Evolutionary conservation across 2,329 filamentous ascomycete genomes (phyloP), one percentile per base, ranked within the genome.

Genomic region (Phialocephala subalpina): DNA sequence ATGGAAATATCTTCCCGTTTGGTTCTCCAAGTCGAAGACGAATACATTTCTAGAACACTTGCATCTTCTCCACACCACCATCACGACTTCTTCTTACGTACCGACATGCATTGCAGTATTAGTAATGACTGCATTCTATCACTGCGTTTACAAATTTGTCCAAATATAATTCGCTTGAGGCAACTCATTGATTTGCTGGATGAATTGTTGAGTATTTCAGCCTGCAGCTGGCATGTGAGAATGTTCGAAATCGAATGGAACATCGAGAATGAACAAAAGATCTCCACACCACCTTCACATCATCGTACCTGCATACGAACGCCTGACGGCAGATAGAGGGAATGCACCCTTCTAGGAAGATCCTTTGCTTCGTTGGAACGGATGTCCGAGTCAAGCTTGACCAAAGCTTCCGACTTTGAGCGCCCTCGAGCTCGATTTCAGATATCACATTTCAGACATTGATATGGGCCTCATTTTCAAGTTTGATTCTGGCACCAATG

Each of bases 1-100:
- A 45, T 3, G 18, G 12, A 52, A 9, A 25, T 8, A 27, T 3
- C 47, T 25, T 52, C 20, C 47, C 47, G 5, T 52, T 29, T 29
- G 11, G 47, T n/a, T 22, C 42, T 52, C 22, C 7, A 29, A 52
- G 11, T n/a, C 3, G n/a, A 52, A 52, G 8, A 45, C 7, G 42
- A n/a, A 45, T n/a, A n/a, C 7, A 18, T 45, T 45, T 45, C 16
- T 45, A 25, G 45, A 49, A 49, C 12, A 42, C 12, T 14, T 42
- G 14, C 45, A 22, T 49, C 20, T 53, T 33, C 49, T 53, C 49
- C 49, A 53, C 49, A 53, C 49, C 49, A 53, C 22, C 49, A 29
- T 33, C 22, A 52, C 18, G 49, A 53, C 7, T 16, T 16, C 27
- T 53, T 4, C 45, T 49, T 42, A 14, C 18, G 12, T 42, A 22